phyloP scores from a whole-genome alignment of 768 basidiomycete species.

The Pleurotus tuber-regium region DNA sequence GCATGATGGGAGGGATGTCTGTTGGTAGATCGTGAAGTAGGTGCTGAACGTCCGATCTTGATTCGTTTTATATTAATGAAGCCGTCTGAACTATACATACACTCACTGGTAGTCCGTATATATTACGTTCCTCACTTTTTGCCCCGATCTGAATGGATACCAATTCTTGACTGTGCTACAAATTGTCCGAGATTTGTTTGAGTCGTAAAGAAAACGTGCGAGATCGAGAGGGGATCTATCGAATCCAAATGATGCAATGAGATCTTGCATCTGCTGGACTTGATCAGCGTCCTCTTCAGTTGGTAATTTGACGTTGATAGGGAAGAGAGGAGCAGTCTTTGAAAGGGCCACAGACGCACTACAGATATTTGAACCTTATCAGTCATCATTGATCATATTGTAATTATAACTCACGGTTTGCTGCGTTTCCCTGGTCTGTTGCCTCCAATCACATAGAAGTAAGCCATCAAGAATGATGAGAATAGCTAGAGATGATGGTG shows the following conservation, averaged over 20 bases:
- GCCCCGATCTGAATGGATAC: background rate
- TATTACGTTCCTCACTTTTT: background rate
- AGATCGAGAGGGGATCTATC: background rate
- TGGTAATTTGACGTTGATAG: background rate
- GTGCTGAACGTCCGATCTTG: too few relatives aligned
- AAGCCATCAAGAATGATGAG: background rate
- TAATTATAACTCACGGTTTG: background rate
- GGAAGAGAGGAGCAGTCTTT: background rate
- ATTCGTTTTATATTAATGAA: too few relatives aligned
- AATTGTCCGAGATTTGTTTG: background rate
- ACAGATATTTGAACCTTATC: too few relatives aligned
- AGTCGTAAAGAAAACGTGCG: background rate
- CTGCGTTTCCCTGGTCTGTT: background rate
- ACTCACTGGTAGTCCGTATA: background rate
- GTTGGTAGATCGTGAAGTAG: background rate
- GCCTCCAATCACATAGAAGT: background rate
- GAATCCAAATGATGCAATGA: background rate
- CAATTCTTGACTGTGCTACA: background rate
- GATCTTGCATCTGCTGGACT: background rate
- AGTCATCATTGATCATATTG: background rate
- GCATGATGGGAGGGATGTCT: background rate
- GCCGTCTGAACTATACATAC: too few relatives aligned
- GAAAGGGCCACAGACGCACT: background rate
- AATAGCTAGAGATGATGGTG: background rate
- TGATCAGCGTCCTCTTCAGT: background rate